phyloP scores from a whole-genome alignment of 208 protist genomes.

The Phytomonas serpens region DNA sequence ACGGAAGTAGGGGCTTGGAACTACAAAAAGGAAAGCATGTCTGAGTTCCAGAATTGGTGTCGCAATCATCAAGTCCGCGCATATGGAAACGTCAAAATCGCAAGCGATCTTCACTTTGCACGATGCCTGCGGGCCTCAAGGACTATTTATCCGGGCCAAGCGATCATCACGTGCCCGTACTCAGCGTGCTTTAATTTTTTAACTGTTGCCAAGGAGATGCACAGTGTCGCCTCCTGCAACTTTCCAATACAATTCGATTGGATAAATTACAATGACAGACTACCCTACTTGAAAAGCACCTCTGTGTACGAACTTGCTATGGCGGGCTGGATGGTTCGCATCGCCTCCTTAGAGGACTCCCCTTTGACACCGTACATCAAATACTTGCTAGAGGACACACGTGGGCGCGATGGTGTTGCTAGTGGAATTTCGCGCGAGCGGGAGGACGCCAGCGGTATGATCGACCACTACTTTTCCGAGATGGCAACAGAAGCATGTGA shows the following conservation, averaged over 20 bases:
- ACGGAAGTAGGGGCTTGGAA: slow-evolving; percentile 76
- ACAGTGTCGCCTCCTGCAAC: slow-evolving; percentile 13
- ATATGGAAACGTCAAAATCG: slow-evolving; percentile 68
- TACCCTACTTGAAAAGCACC: slow-evolving; percentile 45
- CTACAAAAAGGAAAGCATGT: slow-evolving; percentile 67
- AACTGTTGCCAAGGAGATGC: slow-evolving; percentile 61
- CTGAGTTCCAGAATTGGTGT: slow-evolving; percentile 67
- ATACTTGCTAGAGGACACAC: slow-evolving; percentile 79
- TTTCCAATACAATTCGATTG: slow-evolving; percentile 81
- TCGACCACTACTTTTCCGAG: slow-evolving; percentile 77
- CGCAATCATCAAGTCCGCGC: slow-evolving; percentile 46
- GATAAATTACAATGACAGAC: slow-evolving; percentile 79
- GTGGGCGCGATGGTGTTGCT: slow-evolving; percentile 66
- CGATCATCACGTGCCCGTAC: slow-evolving; percentile 62
- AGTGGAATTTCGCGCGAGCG: slow-evolving; percentile 71
- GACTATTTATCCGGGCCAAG: slow-evolving; percentile 51
- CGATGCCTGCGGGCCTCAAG: slow-evolving; percentile 57
- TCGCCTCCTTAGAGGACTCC: slow-evolving; percentile 66
- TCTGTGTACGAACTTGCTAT: slow-evolving; percentile 48
- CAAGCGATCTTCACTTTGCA: slow-evolving; percentile 46
- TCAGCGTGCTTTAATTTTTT: slow-evolving; percentile 76
- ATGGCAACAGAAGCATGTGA: slow-evolving; percentile 82
- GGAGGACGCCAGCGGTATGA: slow-evolving; percentile 51
- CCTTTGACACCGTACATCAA: slow-evolving; percentile 60
- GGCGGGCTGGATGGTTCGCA: slow-evolving; percentile 77